These are phyloP conservation scores for Leccinum fuscescens DNA, from an alignment of 1,284 basidiomycete genomes.

Conservation along the genomic window DNA sequence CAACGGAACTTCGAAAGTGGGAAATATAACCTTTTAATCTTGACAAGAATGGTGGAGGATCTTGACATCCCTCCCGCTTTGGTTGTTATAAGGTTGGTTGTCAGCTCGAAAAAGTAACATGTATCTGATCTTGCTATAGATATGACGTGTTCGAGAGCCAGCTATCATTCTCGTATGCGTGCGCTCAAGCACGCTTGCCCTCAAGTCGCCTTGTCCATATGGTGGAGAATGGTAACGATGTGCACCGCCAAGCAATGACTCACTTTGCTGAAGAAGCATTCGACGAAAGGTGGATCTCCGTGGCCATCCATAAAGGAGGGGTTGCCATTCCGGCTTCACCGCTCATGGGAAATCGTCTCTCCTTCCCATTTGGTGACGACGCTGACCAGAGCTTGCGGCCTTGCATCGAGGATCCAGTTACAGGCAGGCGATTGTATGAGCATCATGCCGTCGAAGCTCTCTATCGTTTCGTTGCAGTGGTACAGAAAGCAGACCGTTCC, in stretches of 20 bases:
- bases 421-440: slow-evolving; percentile 53
- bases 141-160: slow-evolving; percentile 63
- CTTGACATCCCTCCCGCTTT: slow-evolving; percentile 53
- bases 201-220: slow-evolving; percentile 61
- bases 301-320: slow-evolving; percentile 38
- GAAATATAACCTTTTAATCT: slow-evolving; percentile 58
- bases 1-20: slow-evolving; percentile 51
- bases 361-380: slow-evolving; percentile 48
- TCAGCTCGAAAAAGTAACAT: slow-evolving; percentile 3
- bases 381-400: slow-evolving; percentile 35
- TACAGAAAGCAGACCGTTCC: slow-evolving; percentile 13
- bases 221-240: slow-evolving; percentile 55
- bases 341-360: slow-evolving; percentile 40
- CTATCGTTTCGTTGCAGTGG: slow-evolving; percentile 45
- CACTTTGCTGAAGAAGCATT: slow-evolving; percentile 31
- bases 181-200: slow-evolving; percentile 43
- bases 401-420: slow-evolving; percentile 49
- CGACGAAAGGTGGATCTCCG: slow-evolving; percentile 44
- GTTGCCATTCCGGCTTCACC: slow-evolving; percentile 46
- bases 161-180: slow-evolving; percentile 53
- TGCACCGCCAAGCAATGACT: slow-evolving; percentile 50
- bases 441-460: slow-evolving; percentile 55
- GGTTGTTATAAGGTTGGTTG: slow-evolving; percentile 57
- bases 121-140: slow-evolving; percentile 34
- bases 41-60: slow-evolving; percentile 57